Evolutionary conservation across 2,329 filamentous ascomycete species (phyloP).

Genomic region (Fusarium solani-melongenae): DNA sequence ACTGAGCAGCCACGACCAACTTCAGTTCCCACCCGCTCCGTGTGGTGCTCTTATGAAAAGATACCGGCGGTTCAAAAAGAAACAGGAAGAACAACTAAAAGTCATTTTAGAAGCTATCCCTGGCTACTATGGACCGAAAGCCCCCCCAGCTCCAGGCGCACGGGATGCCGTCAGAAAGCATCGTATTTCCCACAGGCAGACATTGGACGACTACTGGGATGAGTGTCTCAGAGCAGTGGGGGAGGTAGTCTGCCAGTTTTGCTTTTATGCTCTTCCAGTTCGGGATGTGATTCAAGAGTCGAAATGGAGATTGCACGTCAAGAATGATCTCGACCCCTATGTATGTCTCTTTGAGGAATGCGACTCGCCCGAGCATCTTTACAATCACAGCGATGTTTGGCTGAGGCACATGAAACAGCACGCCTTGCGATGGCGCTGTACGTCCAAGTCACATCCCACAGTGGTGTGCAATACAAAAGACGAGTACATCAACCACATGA

Average conservation of each 20-base stretch:
- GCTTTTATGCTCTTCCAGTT: slow-evolving; percentile 12
- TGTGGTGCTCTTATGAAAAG: neutral
- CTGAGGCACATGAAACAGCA: slow-evolving; percentile 23
- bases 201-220: slow-evolving; percentile 19
- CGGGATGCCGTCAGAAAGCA: neutral
- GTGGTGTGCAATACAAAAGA: neutral
- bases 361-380: slow-evolving; percentile 12
- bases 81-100: neutral
- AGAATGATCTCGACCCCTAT: slow-evolving; percentile 34
- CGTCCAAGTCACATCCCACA: neutral
- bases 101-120: neutral
- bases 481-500: slow-evolving; percentile 16
- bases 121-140: neutral
- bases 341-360: slow-evolving; percentile 33
- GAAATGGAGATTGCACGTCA: slow-evolving; percentile 29
- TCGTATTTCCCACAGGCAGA: neutral
- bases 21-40: slow-evolving; percentile 14
- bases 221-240: neutral
- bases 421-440: slow-evolving; percentile 6
- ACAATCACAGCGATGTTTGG: slow-evolving; percentile 15
- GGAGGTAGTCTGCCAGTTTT: slow-evolving; percentile 25
- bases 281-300: slow-evolving; percentile 7
- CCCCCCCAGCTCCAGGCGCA: neutral
- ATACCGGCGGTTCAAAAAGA: neutral
- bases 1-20: neutral